A percentile compares a stretch with the other conserved stretches of the same genome.
These are phyloP conservation scores for Penicillium sp. DNA, from an alignment of 2,329 filamentous ascomycete genomes.

Conservation along the genomic window DNA sequence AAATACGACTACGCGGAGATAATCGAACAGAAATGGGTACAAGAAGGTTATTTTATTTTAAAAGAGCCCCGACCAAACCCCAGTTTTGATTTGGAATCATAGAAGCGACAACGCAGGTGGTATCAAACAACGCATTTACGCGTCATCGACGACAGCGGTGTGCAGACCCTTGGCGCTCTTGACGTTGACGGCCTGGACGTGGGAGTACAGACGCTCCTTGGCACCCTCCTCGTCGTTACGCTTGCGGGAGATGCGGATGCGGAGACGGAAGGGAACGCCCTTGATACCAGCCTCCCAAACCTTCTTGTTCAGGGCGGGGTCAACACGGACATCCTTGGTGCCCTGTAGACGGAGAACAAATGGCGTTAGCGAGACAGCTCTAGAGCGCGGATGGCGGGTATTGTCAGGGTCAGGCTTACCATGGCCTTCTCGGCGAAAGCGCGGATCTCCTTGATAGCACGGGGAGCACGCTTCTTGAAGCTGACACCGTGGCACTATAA, in stretches of 20 bases:
- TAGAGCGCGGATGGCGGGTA: not conserved
- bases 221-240: constrained; percentile 99
- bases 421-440: constrained; percentile 90
- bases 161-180: constrained; percentile 98
- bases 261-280: constrained; percentile 96
- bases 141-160: constrained; percentile 80
- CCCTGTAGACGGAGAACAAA: constrained; percentile 61
- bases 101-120: constrained; percentile 26
- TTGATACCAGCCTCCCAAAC: constrained; percentile 99
- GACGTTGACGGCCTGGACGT: constrained; percentile 99
- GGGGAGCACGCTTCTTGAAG: constrained; percentile 99
- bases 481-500: constrained; percentile 88
- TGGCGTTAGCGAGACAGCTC: constrained; percentile 3
- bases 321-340: constrained; percentile 94
- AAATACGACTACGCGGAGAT: not conserved
- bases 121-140: constrained; percentile 45
- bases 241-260: constrained; percentile 98
- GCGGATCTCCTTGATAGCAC: constrained; percentile 99
- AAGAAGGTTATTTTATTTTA: constrained; percentile 33
- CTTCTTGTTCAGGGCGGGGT: constrained; percentile 99
- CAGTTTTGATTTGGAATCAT: constrained; percentile 32
- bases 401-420: constrained; percentile 65
- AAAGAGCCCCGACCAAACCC: constrained; percentile 33
- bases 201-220: constrained; percentile 99
- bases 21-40: constrained; percentile 7